Evolutionary conservation across 2,329 filamentous ascomycete species (phyloP).

Genomic region (Fusarium sp.): DNA sequence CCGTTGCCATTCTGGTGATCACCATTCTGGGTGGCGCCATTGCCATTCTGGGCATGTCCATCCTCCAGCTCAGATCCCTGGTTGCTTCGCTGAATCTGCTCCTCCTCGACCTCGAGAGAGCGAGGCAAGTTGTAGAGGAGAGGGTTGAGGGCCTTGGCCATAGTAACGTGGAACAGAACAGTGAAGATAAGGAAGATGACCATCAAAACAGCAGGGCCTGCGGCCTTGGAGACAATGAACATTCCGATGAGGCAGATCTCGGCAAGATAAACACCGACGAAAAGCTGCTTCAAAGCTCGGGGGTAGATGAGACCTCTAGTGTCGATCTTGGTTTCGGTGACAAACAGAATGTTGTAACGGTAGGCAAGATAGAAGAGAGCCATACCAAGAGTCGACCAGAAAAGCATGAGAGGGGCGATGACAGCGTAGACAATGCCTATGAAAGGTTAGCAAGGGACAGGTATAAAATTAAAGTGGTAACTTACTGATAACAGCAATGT

Average conservation of each 20-base stretch:
- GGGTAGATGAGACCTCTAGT: conserved; percentile 91
- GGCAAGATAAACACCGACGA: conserved; percentile 82
- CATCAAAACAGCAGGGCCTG: conserved; percentile 80
- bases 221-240: conserved; percentile 74
- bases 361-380: conserved; percentile 85
- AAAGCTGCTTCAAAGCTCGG: conserved; percentile 86
- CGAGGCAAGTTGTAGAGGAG: conserved; percentile 78
- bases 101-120: conserved; percentile 61
- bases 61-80: conserved; percentile 45
- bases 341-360: conserved; percentile 87
- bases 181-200: conserved; percentile 80
- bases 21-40: conserved; percentile 20
- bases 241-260: conserved; percentile 85
- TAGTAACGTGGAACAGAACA: conserved; percentile 78
- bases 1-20: neutral
- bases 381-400: conserved; percentile 82
- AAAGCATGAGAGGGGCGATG: conserved; percentile 84
- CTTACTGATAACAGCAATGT: conserved; percentile 75
- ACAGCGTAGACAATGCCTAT: conserved; percentile 79
- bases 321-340: conserved; percentile 81
- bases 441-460: conserved; percentile 31
- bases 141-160: conserved; percentile 76
- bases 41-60: conserved; percentile 31
- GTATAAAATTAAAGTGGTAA: neutral
- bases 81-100: conserved; percentile 50